These are phyloP conservation scores for Globisporangium camurandrum DNA, from an alignment of 352 stramenopile genomes.

Conservation along the genomic window DNA sequence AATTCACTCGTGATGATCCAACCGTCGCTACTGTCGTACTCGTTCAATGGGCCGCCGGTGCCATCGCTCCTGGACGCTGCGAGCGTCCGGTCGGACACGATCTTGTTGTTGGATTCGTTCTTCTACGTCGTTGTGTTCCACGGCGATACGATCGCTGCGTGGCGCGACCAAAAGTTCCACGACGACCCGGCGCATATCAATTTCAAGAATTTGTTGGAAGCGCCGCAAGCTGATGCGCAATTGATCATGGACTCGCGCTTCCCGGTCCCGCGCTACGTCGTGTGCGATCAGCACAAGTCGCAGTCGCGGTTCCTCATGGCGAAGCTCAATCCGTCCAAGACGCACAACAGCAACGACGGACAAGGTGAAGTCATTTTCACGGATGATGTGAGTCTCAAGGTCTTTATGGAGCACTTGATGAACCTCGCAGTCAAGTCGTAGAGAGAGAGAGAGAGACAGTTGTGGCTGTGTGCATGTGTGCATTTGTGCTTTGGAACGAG, in stretches of 20 bases:
- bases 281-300: slow-evolving; percentile 99
- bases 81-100: slow-evolving; percentile 95
- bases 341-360: slow-evolving; percentile 94
- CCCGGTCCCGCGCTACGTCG: slow-evolving; percentile 98
- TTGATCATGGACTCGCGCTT: slow-evolving; percentile 99
- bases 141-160: slow-evolving; percentile 98
- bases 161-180: slow-evolving; percentile 96
- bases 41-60: slow-evolving; percentile 88
- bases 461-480: not conserved
- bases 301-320: slow-evolving; percentile 99
- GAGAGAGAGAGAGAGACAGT: too few species aligned
- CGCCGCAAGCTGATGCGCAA: slow-evolving; percentile 96
- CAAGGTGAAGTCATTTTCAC: slow-evolving; percentile 97
- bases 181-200: slow-evolving; percentile 94
- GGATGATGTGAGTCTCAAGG: slow-evolving; percentile 98
- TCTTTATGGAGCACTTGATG: slow-evolving; percentile 99
- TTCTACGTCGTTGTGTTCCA: slow-evolving; percentile 99
- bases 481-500: not conserved
- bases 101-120: slow-evolving; percentile 99
- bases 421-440: slow-evolving; percentile 86
- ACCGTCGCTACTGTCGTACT: slow-evolving; percentile 98
- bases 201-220: slow-evolving; percentile 97
- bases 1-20: slow-evolving; percentile 99
- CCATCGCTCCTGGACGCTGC: slow-evolving; percentile 85
- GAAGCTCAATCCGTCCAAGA: slow-evolving; percentile 98